Evolutionary conservation across 2,329 filamentous ascomycete genomes (phyloP).

Genomic region (Sporothrix protearum): DNA sequence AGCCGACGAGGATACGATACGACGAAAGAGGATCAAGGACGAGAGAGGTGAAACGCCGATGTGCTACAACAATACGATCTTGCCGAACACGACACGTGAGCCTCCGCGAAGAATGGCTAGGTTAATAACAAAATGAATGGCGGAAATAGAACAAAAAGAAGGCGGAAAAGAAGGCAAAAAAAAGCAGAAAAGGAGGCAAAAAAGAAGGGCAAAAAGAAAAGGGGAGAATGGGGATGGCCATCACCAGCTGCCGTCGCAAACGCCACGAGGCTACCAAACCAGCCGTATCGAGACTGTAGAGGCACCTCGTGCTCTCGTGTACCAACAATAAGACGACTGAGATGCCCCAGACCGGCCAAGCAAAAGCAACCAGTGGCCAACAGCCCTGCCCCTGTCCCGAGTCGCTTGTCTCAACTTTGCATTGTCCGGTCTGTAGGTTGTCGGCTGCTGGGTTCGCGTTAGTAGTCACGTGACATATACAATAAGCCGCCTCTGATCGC

Average conservation of each 20-base stretch:
- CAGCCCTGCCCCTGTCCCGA: background rate
- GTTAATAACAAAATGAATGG: background rate
- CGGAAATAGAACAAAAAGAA: background rate
- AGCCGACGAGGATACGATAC: background rate
- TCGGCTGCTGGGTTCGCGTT: background rate
- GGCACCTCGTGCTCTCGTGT: background rate
- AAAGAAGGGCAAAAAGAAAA: background rate
- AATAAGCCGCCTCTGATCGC: constrained; percentile 3
- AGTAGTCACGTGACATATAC: background rate
- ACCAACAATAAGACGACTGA: background rate
- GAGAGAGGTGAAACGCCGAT: background rate
- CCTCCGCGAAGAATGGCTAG: background rate
- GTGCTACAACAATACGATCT: background rate
- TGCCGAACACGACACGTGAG: background rate
- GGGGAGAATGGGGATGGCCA: background rate
- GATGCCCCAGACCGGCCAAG: background rate
- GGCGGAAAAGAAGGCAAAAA: background rate
- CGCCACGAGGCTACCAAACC: background rate
- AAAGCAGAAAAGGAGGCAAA: background rate
- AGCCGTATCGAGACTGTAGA: background rate
- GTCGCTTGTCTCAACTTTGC: background rate
- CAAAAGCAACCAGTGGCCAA: background rate
- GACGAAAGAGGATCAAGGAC: background rate
- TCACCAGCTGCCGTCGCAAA: background rate
- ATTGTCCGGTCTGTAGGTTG: background rate